phyloP scores from a whole-genome alignment of 768 basidiomycete species.

The Pulveroboletus sp. region DNA sequence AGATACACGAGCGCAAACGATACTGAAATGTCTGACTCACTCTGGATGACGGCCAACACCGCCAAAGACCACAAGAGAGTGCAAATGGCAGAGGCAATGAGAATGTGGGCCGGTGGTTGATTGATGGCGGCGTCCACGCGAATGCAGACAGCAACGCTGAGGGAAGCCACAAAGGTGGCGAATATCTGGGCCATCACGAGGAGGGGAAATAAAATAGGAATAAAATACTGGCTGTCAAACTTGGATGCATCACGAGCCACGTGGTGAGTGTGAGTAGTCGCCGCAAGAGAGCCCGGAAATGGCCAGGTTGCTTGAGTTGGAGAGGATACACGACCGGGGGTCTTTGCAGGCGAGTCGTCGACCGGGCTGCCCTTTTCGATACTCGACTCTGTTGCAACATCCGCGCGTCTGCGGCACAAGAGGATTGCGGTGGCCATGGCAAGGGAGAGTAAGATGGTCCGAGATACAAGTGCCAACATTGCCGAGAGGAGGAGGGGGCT shows the following conservation, averaged over 20 bases:
- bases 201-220: background rate
- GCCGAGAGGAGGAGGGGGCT: slow-evolving; percentile 26
- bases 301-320: slow-evolving; percentile 32
- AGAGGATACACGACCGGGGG: slow-evolving; percentile 23
- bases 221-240: background rate
- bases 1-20: slow-evolving; percentile 1
- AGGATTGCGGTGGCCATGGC: slow-evolving; percentile 7
- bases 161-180: slow-evolving; percentile 22
- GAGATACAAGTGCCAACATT: slow-evolving; percentile 22
- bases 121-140: slow-evolving; percentile 1
- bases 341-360: slow-evolving; percentile 2
- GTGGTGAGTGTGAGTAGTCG: background rate
- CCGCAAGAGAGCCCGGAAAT: slow-evolving; percentile 29
- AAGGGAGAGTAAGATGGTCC: slow-evolving; percentile 18
- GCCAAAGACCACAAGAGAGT: slow-evolving; percentile 24
- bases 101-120: slow-evolving; percentile 3
- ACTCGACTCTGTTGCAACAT: background rate
- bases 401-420: background rate
- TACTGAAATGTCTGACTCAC: slow-evolving; percentile 14
- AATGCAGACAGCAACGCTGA: slow-evolving; percentile 16
- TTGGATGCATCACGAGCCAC: background rate
- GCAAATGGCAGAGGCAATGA: slow-evolving; percentile 20
- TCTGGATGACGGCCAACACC: slow-evolving; percentile 16
- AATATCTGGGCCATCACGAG: slow-evolving; percentile 21
- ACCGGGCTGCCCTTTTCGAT: slow-evolving; percentile 14